Conservation (phyloP, 2,329 filamentous ascomycete species). For the Monosporascus sp. region DNA sequence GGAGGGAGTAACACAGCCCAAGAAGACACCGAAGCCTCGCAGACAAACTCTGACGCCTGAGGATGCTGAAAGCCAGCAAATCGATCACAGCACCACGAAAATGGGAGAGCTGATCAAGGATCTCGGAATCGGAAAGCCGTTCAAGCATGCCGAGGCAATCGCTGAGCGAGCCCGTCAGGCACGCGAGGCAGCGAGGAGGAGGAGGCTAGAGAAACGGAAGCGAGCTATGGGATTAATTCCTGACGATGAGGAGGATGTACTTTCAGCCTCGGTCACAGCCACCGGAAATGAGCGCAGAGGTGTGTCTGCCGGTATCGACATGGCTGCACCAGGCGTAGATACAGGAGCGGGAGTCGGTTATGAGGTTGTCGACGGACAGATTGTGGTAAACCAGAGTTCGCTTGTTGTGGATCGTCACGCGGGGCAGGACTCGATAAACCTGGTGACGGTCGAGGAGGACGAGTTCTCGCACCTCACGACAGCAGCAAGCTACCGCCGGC, state of each 20-base stretch:
- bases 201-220: conserved; percentile 34
- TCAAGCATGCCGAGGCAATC: conserved; percentile 69
- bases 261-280: conserved; percentile 12
- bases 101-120: conserved; percentile 71
- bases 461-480: conserved; percentile 72
- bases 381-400: conserved; percentile 65
- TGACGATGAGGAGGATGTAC: conserved; percentile 12
- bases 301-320: conserved; percentile 11
- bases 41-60: conserved; percentile 54
- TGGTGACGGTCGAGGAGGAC: conserved; percentile 68
- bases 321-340: conserved; percentile 18
- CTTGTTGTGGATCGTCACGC: conserved; percentile 66
- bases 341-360: conserved; percentile 26
- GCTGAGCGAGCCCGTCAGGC: conserved; percentile 57
- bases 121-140: conserved; percentile 67
- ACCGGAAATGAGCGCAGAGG: conserved; percentile 13
- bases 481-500: conserved; percentile 58
- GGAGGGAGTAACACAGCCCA: conserved; percentile 14
- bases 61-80: conserved; percentile 55
- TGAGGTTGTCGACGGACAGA: conserved; percentile 65
- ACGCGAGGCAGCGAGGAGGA: conserved; percentile 29
- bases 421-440: conserved; percentile 41
- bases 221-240: conserved; percentile 21
- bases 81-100: conserved; percentile 62
- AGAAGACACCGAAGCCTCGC: conserved; percentile 20